phyloP scores from a whole-genome alignment of 139 green algal genomes.

The Chlamydomonas asymmetrica region DNA sequence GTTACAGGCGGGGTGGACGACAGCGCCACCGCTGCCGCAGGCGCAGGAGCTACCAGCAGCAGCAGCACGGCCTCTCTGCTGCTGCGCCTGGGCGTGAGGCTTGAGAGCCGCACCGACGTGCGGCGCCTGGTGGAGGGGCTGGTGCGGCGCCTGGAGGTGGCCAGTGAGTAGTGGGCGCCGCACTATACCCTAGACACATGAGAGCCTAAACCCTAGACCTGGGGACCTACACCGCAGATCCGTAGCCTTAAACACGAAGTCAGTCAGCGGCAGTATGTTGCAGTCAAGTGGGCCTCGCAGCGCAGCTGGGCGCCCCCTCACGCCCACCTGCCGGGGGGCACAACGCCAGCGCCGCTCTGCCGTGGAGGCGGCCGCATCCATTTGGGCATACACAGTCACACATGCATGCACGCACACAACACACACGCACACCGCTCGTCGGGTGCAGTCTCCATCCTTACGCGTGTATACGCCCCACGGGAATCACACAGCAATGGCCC shows the following conservation, averaged over 20 bases:
- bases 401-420: too few relatives aligned
- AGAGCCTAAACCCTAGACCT: background rate
- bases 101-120: conserved; percentile 59
- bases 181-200: background rate
- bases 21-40: background rate
- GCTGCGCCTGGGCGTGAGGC: conserved; percentile 56
- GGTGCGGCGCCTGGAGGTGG: conserved; percentile 17
- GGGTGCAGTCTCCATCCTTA: too few relatives aligned
- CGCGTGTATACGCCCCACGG: too few relatives aligned
- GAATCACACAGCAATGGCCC: too few relatives aligned
- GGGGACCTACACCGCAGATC: background rate
- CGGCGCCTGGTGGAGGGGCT: conserved; percentile 48
- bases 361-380: too few relatives aligned
- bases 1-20: background rate
- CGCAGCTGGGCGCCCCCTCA: background rate
- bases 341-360: too few relatives aligned
- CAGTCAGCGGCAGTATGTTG: background rate
- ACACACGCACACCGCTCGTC: too few relatives aligned
- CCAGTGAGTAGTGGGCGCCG: background rate
- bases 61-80: background rate
- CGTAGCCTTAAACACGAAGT: background rate
- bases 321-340: too few relatives aligned
- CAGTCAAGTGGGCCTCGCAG: background rate
- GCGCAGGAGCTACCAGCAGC: background rate
- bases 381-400: too few relatives aligned